Conservation (phyloP, 1,139 yeast genomes). For the Nakaseomyces uthaithaninus region DNA sequence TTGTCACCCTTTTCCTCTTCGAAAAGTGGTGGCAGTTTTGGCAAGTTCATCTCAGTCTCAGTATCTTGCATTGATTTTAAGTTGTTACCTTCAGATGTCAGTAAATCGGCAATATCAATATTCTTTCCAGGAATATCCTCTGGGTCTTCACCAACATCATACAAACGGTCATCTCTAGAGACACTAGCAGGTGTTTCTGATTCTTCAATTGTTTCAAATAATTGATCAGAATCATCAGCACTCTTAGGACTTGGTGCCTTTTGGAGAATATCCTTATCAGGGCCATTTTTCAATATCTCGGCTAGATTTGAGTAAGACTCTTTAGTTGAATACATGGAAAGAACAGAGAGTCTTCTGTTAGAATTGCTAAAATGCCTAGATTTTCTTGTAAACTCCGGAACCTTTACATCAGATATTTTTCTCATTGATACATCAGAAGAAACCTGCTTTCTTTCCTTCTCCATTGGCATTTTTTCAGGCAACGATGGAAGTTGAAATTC, state of each 20-base stretch:
- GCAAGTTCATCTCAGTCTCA: constrained; percentile 2
- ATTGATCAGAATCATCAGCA: constrained; percentile 24
- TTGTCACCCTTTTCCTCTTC: neutral
- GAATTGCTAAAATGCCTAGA: constrained; percentile 55
- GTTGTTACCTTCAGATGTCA: neutral
- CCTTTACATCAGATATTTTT: constrained; percentile 50
- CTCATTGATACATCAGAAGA: constrained; percentile 25
- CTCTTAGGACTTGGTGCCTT: constrained; percentile 17
- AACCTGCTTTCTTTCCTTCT: constrained; percentile 6
- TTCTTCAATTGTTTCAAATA: constrained; percentile 30
- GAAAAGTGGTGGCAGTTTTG: constrained; percentile 4
- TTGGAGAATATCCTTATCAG: constrained; percentile 10
- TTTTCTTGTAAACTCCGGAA: constrained; percentile 64
- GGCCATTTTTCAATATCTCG: constrained; percentile 40
- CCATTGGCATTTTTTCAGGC: constrained; percentile 3
- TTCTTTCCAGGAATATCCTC: constrained; percentile 5
- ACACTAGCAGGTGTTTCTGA: constrained; percentile 29
- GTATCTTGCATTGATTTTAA: neutral
- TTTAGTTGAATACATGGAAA: constrained; percentile 62
- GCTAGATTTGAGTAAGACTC: constrained; percentile 57
- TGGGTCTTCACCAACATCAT: constrained; percentile 13
- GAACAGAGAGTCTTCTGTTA: constrained; percentile 58
- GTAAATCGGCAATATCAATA: constrained; percentile 3
- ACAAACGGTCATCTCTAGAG: constrained; percentile 28
- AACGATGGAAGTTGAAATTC: constrained; percentile 10